phyloP scores from a whole-genome alignment of 352 stramenopile genomes.

The Globisporangium orthogonon region DNA sequence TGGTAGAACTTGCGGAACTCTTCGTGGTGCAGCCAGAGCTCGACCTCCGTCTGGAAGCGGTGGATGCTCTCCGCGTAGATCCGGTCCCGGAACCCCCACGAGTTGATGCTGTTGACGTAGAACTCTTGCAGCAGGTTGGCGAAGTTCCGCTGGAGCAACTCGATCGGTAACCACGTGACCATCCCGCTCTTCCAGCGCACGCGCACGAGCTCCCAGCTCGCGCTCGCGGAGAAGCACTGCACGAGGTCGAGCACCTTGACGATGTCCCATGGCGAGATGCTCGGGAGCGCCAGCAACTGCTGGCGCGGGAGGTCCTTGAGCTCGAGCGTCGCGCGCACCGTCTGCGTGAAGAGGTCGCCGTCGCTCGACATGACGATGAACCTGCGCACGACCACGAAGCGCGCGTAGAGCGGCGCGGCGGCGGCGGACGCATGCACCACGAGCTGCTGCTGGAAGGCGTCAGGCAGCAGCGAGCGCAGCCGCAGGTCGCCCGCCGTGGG shows the following conservation, averaged over 20 bases:
- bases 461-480: conserved; percentile 40
- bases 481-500: conserved; percentile 48
- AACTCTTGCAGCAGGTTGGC: conserved; percentile 57
- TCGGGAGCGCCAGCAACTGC: conserved; percentile 48
- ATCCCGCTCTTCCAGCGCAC: conserved; percentile 60
- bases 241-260: conserved; percentile 69
- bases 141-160: conserved; percentile 39
- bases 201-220: conserved; percentile 63
- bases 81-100: conserved; percentile 50
- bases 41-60: conserved; percentile 49
- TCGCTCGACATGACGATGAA: conserved; percentile 74
- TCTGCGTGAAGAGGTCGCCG: conserved; percentile 62
- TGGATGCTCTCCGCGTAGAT: conserved; percentile 30
- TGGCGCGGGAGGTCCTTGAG: conserved; percentile 33
- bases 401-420: conserved; percentile 37
- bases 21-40: conserved; percentile 64
- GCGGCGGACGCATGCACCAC: conserved; percentile 44
- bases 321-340: conserved; percentile 20
- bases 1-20: conserved; percentile 66
- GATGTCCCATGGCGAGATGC: conserved; percentile 40
- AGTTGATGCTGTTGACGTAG: conserved; percentile 76
- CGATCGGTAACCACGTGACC: conserved; percentile 62
- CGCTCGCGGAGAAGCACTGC: conserved; percentile 38
- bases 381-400: conserved; percentile 51
- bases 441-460: conserved; percentile 37